Evolutionary conservation across 306 rosid genomes (phyloP).

Genomic region (Macrotyloma uniflorum): DNA sequence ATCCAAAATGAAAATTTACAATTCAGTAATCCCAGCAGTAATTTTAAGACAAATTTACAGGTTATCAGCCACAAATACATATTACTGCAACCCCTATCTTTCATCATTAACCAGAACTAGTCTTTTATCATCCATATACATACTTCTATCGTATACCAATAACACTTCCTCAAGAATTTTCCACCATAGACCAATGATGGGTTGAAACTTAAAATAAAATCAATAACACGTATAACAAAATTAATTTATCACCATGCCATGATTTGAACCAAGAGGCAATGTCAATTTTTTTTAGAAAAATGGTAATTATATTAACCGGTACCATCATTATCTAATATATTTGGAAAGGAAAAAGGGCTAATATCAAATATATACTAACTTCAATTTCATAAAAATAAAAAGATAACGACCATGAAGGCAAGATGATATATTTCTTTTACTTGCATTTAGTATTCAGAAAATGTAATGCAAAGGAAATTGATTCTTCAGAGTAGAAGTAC

Average conservation of each 20-base stretch:
- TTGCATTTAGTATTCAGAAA: conserved; percentile 23
- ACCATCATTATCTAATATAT: conserved; percentile 5
- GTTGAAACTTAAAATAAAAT: conserved; percentile 3
- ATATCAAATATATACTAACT: conserved; percentile 1
- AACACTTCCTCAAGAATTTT: not conserved
- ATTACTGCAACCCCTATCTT: not conserved
- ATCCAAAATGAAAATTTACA: not conserved
- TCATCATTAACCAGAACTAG: conserved; percentile 1
- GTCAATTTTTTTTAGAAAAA: not conserved
- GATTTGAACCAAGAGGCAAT: not conserved
- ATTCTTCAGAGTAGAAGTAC: conserved; percentile 50
- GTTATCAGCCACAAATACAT: not conserved
- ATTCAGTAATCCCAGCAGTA: conserved; percentile 10
- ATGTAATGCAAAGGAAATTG: conserved; percentile 26
- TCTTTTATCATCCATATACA: conserved; percentile 1
- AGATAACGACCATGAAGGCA: not conserved
- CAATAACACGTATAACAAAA: not conserved
- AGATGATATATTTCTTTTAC: conserved; percentile 13
- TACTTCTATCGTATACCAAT: not conserved
- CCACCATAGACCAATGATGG: not conserved
- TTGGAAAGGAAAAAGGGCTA: not conserved
- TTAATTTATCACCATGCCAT: not conserved
- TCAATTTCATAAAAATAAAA: conserved; percentile 9
- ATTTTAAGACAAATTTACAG: not conserved
- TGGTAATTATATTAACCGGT: not conserved